Evolutionary conservation across 75 land plant genomes (phyloP).

Genomic region (Pinus tabuliformis): DNA sequence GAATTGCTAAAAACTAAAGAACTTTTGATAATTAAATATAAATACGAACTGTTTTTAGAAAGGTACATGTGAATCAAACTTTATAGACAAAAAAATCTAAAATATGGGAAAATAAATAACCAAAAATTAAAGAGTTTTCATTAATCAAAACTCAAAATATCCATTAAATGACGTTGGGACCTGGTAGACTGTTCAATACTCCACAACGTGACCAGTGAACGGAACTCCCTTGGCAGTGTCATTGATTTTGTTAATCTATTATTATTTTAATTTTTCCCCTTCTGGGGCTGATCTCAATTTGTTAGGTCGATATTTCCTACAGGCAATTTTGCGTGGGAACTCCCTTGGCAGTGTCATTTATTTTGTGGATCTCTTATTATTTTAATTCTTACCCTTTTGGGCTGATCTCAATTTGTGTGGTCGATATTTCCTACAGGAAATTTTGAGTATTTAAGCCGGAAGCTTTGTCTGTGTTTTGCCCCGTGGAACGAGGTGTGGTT

Average conservation of each 20-base stretch:
- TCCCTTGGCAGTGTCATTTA: too few relatives aligned
- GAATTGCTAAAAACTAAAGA: too few relatives aligned
- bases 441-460: neutral
- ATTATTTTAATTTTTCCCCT: neutral
- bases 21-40: too few relatives aligned
- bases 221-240: neutral
- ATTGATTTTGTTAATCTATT: neutral
- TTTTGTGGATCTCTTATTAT: neutral
- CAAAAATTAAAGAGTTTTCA: too few relatives aligned
- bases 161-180: neutral
- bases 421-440: neutral
- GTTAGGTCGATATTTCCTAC: neutral
- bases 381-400: neutral
- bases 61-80: too few relatives aligned
- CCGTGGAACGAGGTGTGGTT: neutral
- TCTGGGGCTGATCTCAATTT: neutral
- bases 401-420: neutral
- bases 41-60: too few relatives aligned
- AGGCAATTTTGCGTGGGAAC: neutral
- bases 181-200: neutral
- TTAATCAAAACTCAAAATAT: too few relatives aligned
- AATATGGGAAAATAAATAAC: too few relatives aligned
- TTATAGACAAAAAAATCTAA: too few relatives aligned
- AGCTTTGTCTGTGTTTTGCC: neutral
- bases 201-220: neutral